A percentile compares a stretch with the other conserved stretches of the same genome.
Evolutionary conservation across 495 filamentous ascomycete genomes (phyloP).

Genomic region (Penicillium pulvis): DNA sequence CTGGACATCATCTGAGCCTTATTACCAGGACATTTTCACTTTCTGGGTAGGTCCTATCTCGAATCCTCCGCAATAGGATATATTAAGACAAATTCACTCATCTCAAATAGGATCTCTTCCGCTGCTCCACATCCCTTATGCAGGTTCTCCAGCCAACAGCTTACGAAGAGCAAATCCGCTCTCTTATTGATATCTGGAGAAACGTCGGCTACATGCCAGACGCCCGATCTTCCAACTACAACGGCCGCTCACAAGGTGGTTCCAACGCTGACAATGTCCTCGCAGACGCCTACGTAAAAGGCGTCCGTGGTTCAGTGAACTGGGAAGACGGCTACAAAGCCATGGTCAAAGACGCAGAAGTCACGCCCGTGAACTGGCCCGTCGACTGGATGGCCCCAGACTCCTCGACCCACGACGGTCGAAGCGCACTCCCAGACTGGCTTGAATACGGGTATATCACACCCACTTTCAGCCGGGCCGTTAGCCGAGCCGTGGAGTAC

Average conservation of each 20-base stretch:
- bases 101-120: conserved; percentile 57
- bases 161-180: conserved; percentile 68
- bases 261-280: conserved; percentile 75
- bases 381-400: conserved; percentile 61
- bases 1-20: conserved; percentile 68
- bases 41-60: conserved; percentile 46
- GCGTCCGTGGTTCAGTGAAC: conserved; percentile 62
- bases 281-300: conserved; percentile 75
- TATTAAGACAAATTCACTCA: neutral
- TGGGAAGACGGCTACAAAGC: conserved; percentile 71
- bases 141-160: conserved; percentile 64
- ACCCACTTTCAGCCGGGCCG: conserved; percentile 59
- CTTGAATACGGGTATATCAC: conserved; percentile 64
- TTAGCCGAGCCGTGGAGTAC: conserved; percentile 70
- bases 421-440: conserved; percentile 74
- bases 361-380: conserved; percentile 61
- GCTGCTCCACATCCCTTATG: conserved; percentile 62
- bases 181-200: conserved; percentile 70
- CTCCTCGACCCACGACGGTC: conserved; percentile 68
- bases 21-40: conserved; percentile 50
- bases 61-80: neutral
- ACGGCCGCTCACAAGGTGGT: conserved; percentile 70
- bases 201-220: conserved; percentile 68
- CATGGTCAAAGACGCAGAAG: conserved; percentile 72
- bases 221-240: conserved; percentile 69